Base-by-base conservation (phyloP, 2,329 filamentous ascomycete genomes). In the Cladosporium sphaerospermum region DNA sequence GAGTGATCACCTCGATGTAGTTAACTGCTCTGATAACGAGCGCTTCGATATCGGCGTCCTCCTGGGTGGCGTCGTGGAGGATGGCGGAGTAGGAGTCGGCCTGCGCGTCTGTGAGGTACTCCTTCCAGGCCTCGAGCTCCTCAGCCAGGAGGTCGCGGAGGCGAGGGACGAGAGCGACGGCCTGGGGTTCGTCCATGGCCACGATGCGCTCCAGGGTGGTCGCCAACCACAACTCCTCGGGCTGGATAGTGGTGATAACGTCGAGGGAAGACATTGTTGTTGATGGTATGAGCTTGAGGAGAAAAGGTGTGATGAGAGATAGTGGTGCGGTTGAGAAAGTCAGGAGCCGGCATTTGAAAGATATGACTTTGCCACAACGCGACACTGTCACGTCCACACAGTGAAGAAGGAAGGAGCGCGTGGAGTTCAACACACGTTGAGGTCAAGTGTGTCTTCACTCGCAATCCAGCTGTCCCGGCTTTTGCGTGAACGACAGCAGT, bases 241-340 rank as follows among this genome's bases (percentile, higher is more conserved):
- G 45, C 13, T 47, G 45, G 16, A 39, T 33, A 9, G 33, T 47
- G 45, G 37, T 37, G 18, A 39, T 39, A 16, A 10, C 45, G 34
- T 47, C 45, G 45, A 47, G 33, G 18, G 45, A 47, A 4, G 45
- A 47, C 45, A 47, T 47, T 45, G 14, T 36, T 34, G 31, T 13
- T 19, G 23, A 28, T 5, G 23, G 23, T 28, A 28, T 28, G 23
- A 28, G 23, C 23, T 28, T 28, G 23, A 28, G 23, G 23, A 28
- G 23, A 7, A 28, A 7, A 28, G 23, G 4, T 28, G 23, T 28
- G 23, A 28, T 28, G 23, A 28, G 23, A 28, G 23, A 7, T 28
- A 7, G 23, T 28, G 23, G 23, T 28, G 23, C 7, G 4, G 23
- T 28, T 28, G 23, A 7, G 7, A 28, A 28, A 28, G 23, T 28